phyloP scores from a whole-genome alignment of 2,329 filamentous ascomycete genomes.

The Pyrenochaeta sp. region DNA sequence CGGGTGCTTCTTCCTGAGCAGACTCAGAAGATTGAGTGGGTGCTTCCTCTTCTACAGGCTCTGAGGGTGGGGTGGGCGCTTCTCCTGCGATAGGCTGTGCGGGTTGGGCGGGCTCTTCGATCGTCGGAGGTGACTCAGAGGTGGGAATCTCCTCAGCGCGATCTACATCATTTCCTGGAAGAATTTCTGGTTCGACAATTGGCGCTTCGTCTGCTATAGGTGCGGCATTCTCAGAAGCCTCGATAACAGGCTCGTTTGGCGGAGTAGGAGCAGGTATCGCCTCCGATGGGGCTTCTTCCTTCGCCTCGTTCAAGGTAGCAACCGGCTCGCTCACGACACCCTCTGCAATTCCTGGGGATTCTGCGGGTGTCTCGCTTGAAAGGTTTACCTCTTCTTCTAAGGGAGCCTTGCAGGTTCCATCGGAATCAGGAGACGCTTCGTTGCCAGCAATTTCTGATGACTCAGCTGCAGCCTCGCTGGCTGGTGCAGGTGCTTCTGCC shows the following conservation, averaged over 20 bases:
- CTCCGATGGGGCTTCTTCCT: not conserved
- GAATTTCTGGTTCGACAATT: not conserved
- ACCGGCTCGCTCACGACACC: not conserved
- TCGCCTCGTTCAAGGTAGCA: too few relatives aligned
- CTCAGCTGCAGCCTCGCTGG: too few relatives aligned
- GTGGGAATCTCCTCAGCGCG: not conserved
- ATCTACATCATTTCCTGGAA: not conserved
- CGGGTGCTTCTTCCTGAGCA: too few relatives aligned
- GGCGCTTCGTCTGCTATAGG: not conserved
- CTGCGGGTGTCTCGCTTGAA: not conserved
- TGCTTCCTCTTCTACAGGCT: constrained; percentile 5
- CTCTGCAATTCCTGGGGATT: not conserved
- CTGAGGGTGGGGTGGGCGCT: too few relatives aligned
- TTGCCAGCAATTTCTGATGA: too few relatives aligned
- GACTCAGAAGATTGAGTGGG: too few relatives aligned
- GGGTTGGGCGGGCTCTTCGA: not conserved
- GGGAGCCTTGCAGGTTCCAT: too few relatives aligned
- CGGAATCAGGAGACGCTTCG: too few relatives aligned
- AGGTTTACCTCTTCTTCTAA: not conserved
- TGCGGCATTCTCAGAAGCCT: not conserved
- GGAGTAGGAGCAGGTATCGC: not conserved
- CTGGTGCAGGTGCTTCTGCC: not conserved
- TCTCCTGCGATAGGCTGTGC: not conserved
- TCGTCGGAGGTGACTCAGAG: not conserved
- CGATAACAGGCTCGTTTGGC: not conserved